Conservation (phyloP, 331 rosid species). For the Pyrus hybrid region DNA sequence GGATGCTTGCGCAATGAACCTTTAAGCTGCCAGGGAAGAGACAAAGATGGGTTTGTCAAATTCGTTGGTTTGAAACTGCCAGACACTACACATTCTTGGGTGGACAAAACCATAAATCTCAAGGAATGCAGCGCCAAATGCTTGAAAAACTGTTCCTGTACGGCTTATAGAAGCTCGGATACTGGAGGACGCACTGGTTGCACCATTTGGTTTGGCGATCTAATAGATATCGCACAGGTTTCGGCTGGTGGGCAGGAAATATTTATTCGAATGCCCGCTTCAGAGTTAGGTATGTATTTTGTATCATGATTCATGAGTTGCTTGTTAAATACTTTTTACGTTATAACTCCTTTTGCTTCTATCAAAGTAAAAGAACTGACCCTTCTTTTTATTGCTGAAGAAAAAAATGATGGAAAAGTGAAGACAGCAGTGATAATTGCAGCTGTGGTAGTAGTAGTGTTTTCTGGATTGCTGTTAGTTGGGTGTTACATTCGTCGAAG, state of each 20-base stretch:
- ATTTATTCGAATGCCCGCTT: slow-evolving; percentile 40
- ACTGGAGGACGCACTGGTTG: slow-evolving; percentile 55
- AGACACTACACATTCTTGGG: slow-evolving; percentile 23
- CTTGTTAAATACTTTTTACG: not conserved
- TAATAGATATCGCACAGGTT: slow-evolving; percentile 38
- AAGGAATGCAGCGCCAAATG: not conserved
- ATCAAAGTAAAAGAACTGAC: not conserved
- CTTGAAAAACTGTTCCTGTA: slow-evolving; percentile 45
- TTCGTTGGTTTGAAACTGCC: slow-evolving; percentile 35
- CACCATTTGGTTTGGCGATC: slow-evolving; percentile 53
- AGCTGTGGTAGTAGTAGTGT: not conserved
- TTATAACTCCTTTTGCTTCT: not conserved
- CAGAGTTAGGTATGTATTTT: slow-evolving; percentile 34
- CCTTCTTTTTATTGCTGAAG: not conserved
- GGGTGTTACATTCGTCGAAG: slow-evolving; percentile 12
- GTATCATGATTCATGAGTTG: too few species aligned
- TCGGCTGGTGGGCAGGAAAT: slow-evolving; percentile 39
- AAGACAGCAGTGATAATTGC: slow-evolving; percentile 1
- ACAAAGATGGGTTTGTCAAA: slow-evolving; percentile 21
- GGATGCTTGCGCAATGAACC: slow-evolving; percentile 32
- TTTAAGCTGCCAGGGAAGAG: slow-evolving; percentile 19
- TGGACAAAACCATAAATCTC: slow-evolving; percentile 22
- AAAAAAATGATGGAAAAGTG: not conserved
- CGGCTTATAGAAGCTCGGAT: slow-evolving; percentile 40
- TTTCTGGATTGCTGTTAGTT: slow-evolving; percentile 13